Evolutionary conservation across 2,329 filamentous ascomycete species (phyloP).

Genomic region (Colletotrichum filicis): DNA sequence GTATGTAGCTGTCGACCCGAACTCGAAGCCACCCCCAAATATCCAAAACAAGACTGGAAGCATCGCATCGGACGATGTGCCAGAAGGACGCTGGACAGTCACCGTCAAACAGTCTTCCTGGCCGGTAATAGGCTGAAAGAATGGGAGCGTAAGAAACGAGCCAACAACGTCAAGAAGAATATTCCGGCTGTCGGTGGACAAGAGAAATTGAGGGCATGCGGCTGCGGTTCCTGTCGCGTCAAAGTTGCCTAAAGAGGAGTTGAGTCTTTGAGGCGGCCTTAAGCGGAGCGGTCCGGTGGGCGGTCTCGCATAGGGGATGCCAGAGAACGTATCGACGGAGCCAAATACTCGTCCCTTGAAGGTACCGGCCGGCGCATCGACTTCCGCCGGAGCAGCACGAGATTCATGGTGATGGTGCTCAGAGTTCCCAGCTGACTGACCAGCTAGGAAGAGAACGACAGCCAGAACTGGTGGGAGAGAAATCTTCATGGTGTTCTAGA

Average conservation of each 20-base stretch:
- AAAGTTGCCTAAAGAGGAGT: slow-evolving; percentile 66
- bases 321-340: slow-evolving; percentile 75
- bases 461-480: neutral
- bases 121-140: slow-evolving; percentile 66
- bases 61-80: slow-evolving; percentile 63
- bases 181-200: slow-evolving; percentile 58
- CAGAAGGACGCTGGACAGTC: slow-evolving; percentile 68
- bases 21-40: slow-evolving; percentile 73
- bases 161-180: slow-evolving; percentile 58
- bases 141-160: slow-evolving; percentile 62
- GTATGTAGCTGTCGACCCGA: slow-evolving; percentile 63
- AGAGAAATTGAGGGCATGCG: slow-evolving; percentile 79
- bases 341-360: slow-evolving; percentile 59
- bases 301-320: slow-evolving; percentile 80
- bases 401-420: neutral
- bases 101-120: slow-evolving; percentile 75
- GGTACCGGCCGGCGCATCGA: slow-evolving; percentile 66
- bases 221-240: slow-evolving; percentile 67
- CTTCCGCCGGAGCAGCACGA: slow-evolving; percentile 53
- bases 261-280: slow-evolving; percentile 73
- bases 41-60: slow-evolving; percentile 79
- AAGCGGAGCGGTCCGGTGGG: slow-evolving; percentile 75
- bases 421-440: neutral
- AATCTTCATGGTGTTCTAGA: slow-evolving; percentile 4
- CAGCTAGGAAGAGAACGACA: neutral